Base-by-base conservation (phyloP, 768 basidiomycete species). In the Auriscalpium microsporum region DNA sequence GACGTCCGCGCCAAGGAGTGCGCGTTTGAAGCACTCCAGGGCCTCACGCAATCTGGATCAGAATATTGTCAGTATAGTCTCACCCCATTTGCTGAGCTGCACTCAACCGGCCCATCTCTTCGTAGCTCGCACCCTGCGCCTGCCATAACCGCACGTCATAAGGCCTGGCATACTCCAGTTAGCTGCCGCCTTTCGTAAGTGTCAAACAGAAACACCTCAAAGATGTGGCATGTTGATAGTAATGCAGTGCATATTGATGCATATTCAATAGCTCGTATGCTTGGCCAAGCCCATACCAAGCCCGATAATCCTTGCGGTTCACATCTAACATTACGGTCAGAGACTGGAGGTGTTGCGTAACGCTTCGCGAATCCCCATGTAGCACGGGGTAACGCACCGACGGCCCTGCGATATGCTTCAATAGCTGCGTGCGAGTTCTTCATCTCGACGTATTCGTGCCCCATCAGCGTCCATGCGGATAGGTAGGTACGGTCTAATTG, bases 391-490 rank as follows among this genome's bases (percentile, higher is more conserved):
- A n/a, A 71, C 86, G 54, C 70, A 93, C 94, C 93, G 57, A 98
- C 84, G 52, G 96, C 96, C 66, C 94, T 81, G 53, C 96, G 82
- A 70, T 98, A 99, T 10, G 94, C 90, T 71, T 98, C 96, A 54
- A 98, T 96, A 14, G 96, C 95, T 2, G 96, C 96, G 75, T 98
- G 94, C 5, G 93, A 93, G 69, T 99, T 98, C 73, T 98, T 98
- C 86, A 96, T 86, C 72, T 99, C 96, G 45, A 99, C 89, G 64
- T 90, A 97, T 71, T 98, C 96, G 65, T 99, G 96, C 1, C 96
- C 96, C 92, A 99, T 94, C 59, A 99, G 73, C 4, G 95, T 98
- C 96, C 96, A 99, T 6, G 96, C 96, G 8, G 94, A 90, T 46
- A 98, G 78, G 71, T 94, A 98, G 2, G 89, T 94, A 54, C 90